A percentile compares a stretch with the other conserved stretches of the same genome.
These are phyloP conservation scores for Vanilla planifolia DNA, from an alignment of 106 monocot species.

Conservation along the genomic window DNA sequence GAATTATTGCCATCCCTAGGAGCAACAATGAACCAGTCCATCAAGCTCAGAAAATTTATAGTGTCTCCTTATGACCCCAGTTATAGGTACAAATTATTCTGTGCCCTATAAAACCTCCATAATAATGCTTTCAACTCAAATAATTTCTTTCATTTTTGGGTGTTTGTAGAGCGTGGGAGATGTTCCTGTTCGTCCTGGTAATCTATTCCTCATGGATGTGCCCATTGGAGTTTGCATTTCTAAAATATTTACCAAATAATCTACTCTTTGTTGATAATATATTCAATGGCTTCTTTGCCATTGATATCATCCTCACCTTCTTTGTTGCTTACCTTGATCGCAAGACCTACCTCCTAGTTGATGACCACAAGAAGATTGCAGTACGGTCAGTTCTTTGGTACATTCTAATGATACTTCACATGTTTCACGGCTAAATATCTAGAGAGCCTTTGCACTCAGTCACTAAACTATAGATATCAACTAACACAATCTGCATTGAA, in stretches of 20 bases:
- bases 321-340: constrained; percentile 56
- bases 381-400: constrained; percentile 28
- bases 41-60: constrained; percentile 24
- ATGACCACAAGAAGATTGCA: constrained; percentile 58
- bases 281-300: constrained; percentile 52
- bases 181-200: constrained; percentile 57
- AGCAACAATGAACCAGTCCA: constrained; percentile 21
- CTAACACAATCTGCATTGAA: neutral
- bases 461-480: neutral
- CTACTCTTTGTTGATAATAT: constrained; percentile 37
- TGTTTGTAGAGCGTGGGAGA: constrained; percentile 48
- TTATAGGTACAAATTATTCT: constrained; percentile 26
- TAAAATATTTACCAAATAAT: constrained; percentile 34
- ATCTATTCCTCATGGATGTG: constrained; percentile 68
- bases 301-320: constrained; percentile 69
- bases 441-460: neutral
- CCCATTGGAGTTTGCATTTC: constrained; percentile 68
- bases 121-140: neutral
- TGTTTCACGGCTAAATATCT: too few relatives aligned
- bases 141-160: constrained; percentile 3
- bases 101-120: neutral
- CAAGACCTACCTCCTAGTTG: constrained; percentile 40
- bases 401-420: too few relatives aligned
- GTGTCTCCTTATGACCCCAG: constrained; percentile 42
- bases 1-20: constrained; percentile 44